Conservation (phyloP, 805 yeast species). For the Candida patagonica region DNA sequence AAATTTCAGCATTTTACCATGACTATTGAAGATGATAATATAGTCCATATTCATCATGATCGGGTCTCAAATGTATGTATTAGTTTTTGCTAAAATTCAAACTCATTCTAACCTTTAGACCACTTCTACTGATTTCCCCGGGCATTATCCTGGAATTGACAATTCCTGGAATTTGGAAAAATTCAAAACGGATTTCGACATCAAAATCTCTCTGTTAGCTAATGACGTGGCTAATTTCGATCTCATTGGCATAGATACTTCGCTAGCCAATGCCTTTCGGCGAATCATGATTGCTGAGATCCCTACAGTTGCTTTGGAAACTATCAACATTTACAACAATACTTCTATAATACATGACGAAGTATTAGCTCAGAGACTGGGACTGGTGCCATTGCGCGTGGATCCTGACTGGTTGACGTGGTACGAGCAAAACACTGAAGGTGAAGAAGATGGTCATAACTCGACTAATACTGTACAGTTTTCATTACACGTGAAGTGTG, state of each 20-base stretch:
- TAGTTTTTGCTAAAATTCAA: neutral
- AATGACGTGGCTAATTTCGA: conserved; percentile 68
- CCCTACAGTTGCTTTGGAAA: conserved; percentile 92
- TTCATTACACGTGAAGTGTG: conserved; percentile 71
- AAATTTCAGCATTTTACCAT: neutral
- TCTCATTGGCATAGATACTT: conserved; percentile 76
- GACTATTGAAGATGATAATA: conserved; percentile 29
- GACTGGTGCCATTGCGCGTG: conserved; percentile 79
- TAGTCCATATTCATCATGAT: conserved; percentile 81
- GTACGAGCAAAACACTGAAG: conserved; percentile 35
- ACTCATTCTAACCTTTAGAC: conserved; percentile 27
- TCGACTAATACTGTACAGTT: conserved; percentile 86
- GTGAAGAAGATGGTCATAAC: conserved; percentile 37
- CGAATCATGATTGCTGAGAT: conserved; percentile 96
- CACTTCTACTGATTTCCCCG: conserved; percentile 86
- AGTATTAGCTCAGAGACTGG: conserved; percentile 91
- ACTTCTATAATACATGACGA: conserved; percentile 97
- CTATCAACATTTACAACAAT: conserved; percentile 82
- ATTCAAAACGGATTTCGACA: conserved; percentile 59
- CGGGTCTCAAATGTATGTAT: conserved; percentile 65
- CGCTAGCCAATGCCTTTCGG: conserved; percentile 92
- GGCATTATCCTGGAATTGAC: conserved; percentile 57
- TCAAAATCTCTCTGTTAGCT: conserved; percentile 56
- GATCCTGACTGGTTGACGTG: conserved; percentile 85
- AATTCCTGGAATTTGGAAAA: conserved; percentile 76